Evolutionary conservation across 1,284 basidiomycete species (phyloP), one percentile per base, ranked within the genome.

Genomic region (Vanrija sp.): DNA sequence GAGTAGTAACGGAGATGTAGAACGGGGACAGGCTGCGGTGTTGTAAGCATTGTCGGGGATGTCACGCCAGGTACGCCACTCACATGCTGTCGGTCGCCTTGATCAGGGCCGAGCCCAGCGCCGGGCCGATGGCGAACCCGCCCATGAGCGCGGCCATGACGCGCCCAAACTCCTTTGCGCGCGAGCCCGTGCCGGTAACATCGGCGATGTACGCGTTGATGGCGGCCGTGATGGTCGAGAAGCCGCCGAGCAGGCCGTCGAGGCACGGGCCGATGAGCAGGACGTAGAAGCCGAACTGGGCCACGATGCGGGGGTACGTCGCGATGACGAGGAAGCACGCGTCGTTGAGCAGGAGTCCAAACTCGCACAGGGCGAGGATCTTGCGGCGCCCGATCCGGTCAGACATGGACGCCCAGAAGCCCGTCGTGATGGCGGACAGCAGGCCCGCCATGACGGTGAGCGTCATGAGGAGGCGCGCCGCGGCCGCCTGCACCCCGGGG

Each of bases 181-280:
- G 82, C 19, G 88, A 89, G 42, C 89, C 89, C 53, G 85, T 81
- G 4, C 88, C 87, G 2, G 90, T 92, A 67, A 87, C 88, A 67
- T 94, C 89, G 15, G 86, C 87, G 45, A 79, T 63, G 69, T 93
- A 97, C 1, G 92, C 89, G 27, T 88, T 85, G 39, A 85, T 84
- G 0, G 87, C 85, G 3, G 87, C 85, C 56, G 85, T 83, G 10
- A 92, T 76, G 0, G 89, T 87, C 6, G 87, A 83, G 81, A 87
- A 87, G n/a, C 93, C 89, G 20, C 93, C 93, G 4, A 93, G 79
- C 3, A 86, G 69, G 15, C 93, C 93, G 65, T 96, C 92, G 24
- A 92, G 75, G 25, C 85, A 73, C 0, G 91, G 88, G 3, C 90
- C 87, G 44, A 94, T 61, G 19, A 95, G 76, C n/a, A 97, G 80